Percentiles rank a stretch among this genome's conserved stretches.
Conservation (phyloP, 306 rosid genomes). For the Pyrus bretschneideri region DNA sequence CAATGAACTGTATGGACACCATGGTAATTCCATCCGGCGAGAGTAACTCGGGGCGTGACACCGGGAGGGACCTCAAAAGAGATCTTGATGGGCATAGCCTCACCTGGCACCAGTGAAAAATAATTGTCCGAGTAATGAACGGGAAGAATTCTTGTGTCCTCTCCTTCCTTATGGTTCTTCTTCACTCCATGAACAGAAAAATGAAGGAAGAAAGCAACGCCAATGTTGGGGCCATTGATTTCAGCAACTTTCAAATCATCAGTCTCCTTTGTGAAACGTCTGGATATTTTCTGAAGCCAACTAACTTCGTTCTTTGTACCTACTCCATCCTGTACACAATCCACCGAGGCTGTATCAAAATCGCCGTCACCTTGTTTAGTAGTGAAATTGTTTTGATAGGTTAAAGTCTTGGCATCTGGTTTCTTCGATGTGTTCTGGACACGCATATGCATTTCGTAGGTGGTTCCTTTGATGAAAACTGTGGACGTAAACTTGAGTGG, state of each 20-base stretch:
- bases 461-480: constrained; percentile 49
- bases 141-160: constrained; percentile 83
- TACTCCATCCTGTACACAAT: constrained; percentile 11
- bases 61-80: constrained; percentile 63
- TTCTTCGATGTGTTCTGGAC: constrained; percentile 61
- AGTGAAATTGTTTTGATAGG: constrained; percentile 32
- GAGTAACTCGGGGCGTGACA: constrained; percentile 62
- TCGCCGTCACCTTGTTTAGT: constrained; percentile 25
- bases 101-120: constrained; percentile 65
- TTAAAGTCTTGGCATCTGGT: constrained; percentile 28
- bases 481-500: constrained; percentile 62
- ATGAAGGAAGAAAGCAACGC: constrained; percentile 90
- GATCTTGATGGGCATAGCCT: constrained; percentile 51
- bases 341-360: constrained; percentile 22
- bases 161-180: constrained; percentile 44
- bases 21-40: constrained; percentile 67
- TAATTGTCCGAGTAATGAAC: constrained; percentile 93
- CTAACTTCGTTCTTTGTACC: constrained; percentile 31
- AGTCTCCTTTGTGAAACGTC: constrained; percentile 23
- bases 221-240: constrained; percentile 27
- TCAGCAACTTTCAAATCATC: constrained; percentile 40
- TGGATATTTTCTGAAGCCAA: constrained; percentile 34
- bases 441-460: constrained; percentile 49
- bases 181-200: constrained; percentile 62
- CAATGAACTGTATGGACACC: constrained; percentile 25